phyloP scores from a whole-genome alignment of 2,329 filamentous ascomycete species.

The Paracamarosporium sp. region DNA sequence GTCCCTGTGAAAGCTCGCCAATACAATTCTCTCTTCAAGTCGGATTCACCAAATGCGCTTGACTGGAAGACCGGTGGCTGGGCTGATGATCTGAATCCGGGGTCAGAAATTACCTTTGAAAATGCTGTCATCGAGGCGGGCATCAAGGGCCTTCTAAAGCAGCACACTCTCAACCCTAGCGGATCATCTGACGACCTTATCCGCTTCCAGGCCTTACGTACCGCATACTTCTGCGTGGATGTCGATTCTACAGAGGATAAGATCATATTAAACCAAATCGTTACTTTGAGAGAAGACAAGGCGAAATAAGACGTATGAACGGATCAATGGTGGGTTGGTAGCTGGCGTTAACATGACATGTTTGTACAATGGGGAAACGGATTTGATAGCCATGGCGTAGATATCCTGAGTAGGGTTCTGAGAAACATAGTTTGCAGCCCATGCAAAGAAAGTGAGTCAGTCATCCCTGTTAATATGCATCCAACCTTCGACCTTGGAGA shows the following conservation, averaged over 20 bases:
- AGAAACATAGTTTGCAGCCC: background rate
- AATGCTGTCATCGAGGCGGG: conserved; percentile 83
- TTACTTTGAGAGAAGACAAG: conserved; percentile 84
- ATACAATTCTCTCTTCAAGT: conserved; percentile 85
- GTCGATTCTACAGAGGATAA: conserved; percentile 72
- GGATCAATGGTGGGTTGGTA: background rate
- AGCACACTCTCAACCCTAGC: conserved; percentile 38
- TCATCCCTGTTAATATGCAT: background rate
- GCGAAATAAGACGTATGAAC: conserved; percentile 23
- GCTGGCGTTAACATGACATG: background rate
- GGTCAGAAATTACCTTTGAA: conserved; percentile 80
- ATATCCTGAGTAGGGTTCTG: background rate
- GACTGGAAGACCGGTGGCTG: conserved; percentile 76
- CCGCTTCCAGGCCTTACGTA: conserved; percentile 88
- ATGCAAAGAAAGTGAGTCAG: background rate
- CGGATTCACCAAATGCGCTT: conserved; percentile 78
- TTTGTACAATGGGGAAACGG: background rate
- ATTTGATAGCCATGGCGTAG: background rate
- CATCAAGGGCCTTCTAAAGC: conserved; percentile 79
- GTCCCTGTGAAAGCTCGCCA: conserved; percentile 71
- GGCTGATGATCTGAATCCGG: conserved; percentile 81
- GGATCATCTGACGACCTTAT: conserved; percentile 58
- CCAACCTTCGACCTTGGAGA: background rate
- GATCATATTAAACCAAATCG: conserved; percentile 88
- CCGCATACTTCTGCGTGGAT: conserved; percentile 88